Evolutionary conservation across 2,329 filamentous ascomycete species (phyloP), one percentile per base, ranked within the genome.

Genomic region (Bipolaris oryzae): DNA sequence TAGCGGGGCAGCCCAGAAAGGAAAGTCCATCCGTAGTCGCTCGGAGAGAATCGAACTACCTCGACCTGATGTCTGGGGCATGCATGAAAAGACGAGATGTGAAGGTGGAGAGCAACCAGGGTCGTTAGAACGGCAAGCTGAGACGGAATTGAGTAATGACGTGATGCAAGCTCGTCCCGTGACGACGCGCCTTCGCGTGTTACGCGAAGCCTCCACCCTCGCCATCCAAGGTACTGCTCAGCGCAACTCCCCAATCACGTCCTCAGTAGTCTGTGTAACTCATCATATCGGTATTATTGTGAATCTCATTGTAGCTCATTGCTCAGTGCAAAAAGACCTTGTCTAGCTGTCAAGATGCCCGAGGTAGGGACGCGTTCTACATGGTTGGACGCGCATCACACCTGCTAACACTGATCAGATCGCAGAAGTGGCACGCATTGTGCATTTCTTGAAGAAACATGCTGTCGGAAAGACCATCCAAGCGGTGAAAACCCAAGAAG

Each of bases 401-500:
- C 5, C 21, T 34, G 53, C 57, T 70, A 39, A 68, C 54, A 10
- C 23, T 21, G 25, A 38, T 28, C 47, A 82, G 79, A 82, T 83
- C 44, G 80, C 76, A 34, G 81, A 82, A 71, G 89, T 97, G 64
- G 90, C 92, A 18, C 90, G 93, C 41, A 86, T 94, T 63, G 91
- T 96, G 47, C 90, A 96, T 74, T 96, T 89, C 74, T 85, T 99
- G 37, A 88, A 87, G 58, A 88, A 89, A 62, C 86, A 92, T 75
- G 84, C 96, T n/a, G 89, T 96, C 25, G 92, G 91, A 53, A 95
- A 91, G 78, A 90, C 83, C 9, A 88, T 99, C 58, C 79, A 83
- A 44, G 85, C 84, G 38, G 89, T 91, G 52, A 80, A 84, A 21
- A 89, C 91, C 11, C 83, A 88, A 60, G 88, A 96, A 68, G 94